Evolutionary conservation across 2,329 filamentous ascomycete species (phyloP), one percentile per base, ranked within the genome.

Genomic region (Lecanicillium sp.): DNA sequence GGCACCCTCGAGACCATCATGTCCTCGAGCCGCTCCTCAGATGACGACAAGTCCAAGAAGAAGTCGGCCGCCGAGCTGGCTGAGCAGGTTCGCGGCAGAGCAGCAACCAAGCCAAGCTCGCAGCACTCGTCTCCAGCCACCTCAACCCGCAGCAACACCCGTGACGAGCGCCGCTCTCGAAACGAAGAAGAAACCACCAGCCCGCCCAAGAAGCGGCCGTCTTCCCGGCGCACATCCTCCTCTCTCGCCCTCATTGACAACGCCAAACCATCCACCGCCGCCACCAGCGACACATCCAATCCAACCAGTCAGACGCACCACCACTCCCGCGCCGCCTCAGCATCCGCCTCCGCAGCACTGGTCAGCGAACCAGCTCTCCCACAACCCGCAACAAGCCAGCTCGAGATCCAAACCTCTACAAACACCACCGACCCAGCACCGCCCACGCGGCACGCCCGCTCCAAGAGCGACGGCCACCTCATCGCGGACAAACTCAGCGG

Each of bases 1-100:
- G 74, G 76, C 3, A 81, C 76, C 1, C 57, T 81, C 4, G 77
- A 82, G 49, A 81, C 77, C 1, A 81, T 81, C 50, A 81, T 81
- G 66, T 80, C 75, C 17, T 78, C 74, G 0, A 81, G 77, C 44
- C 69, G 76, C 18, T 81, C 77, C 2, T 80, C 77, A 0, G 75
- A 79, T 17, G 77, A 81, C 46, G 77, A 79, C 30, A 72, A 68
- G 47, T 62, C 68, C n/a, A 74, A 69, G 47, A 79, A 76, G 56
- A 78, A 72, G 51, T 66, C 74, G 1, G 77, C 76, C 1, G 63
- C 69, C 2, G 73, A 77, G 41, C 60, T 80, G 18, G 68, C 71
- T 1, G 70, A 72, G 6, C 68, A 74, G 39, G 66, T 76, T 27
- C 72, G 69, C 29, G 74, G 69, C 18, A 66, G 72, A 37, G 61